phyloP scores from a whole-genome alignment of 2,329 filamentous ascomycete genomes.

The Ilyonectria sp. region DNA sequence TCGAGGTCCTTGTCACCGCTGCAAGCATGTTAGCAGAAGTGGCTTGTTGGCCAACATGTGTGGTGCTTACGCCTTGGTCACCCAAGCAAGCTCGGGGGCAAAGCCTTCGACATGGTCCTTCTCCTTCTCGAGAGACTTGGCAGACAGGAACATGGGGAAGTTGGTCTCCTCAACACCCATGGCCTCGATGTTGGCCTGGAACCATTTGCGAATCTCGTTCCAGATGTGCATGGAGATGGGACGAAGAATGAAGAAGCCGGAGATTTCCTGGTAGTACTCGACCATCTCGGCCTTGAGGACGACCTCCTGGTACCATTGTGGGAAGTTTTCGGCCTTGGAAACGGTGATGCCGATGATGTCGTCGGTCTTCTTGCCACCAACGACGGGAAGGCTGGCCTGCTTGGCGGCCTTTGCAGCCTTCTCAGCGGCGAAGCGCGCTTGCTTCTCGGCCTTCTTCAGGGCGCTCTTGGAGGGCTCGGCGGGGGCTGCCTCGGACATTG shows the following conservation, averaged over 20 bases:
- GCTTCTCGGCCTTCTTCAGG: conserved; percentile 77
- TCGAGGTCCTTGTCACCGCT: conserved; percentile 95
- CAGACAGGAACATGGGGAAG: conserved; percentile 95
- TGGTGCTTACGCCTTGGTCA: conserved; percentile 80
- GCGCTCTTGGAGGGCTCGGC: conserved; percentile 71
- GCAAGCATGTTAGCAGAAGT: conserved; percentile 34
- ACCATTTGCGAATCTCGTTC: conserved; percentile 77
- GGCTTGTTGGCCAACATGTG: neutral
- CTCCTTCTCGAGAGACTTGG: conserved; percentile 88
- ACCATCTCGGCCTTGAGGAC: conserved; percentile 98
- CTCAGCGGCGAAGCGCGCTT: conserved; percentile 72
- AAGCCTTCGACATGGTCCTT: conserved; percentile 99
- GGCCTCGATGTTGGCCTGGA: conserved; percentile 83
- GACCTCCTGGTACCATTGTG: conserved; percentile 97
- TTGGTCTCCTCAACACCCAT: conserved; percentile 96
- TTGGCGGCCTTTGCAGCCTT: conserved; percentile 76
- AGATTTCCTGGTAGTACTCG: conserved; percentile 94
- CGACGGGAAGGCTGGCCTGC: conserved; percentile 64
- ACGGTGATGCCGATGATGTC: conserved; percentile 91
- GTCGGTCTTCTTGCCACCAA: conserved; percentile 73
- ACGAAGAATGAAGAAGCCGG: conserved; percentile 96
- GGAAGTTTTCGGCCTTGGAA: conserved; percentile 88
- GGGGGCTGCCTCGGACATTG: conserved; percentile 51
- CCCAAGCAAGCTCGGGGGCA: conserved; percentile 91
- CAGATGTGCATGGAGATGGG: conserved; percentile 78